A percentile compares a stretch with the other conserved stretches of the same genome.
Conservation (phyloP, 2,329 filamentous ascomycete genomes). For the Hymenotorrendiella dingleyae region DNA sequence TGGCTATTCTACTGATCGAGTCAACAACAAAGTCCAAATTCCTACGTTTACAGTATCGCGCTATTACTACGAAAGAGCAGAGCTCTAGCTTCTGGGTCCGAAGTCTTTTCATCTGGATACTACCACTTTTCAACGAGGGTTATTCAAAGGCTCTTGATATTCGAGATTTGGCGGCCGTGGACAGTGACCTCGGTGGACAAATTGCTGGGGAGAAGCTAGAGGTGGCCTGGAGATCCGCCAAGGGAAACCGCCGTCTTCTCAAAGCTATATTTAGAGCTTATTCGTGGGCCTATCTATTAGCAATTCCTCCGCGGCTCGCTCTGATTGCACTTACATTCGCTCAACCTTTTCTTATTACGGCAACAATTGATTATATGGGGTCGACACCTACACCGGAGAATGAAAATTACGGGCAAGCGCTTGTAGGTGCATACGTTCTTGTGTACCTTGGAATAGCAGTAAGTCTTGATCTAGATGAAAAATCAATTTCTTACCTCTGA, state of each 20-base stretch:
- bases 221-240: not conserved
- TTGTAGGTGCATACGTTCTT: conserved; percentile 18
- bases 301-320: conserved; percentile 20
- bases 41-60: too few species aligned
- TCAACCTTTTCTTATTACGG: conserved; percentile 21
- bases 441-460: conserved; percentile 21
- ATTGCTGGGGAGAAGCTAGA: not conserved
- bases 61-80: too few species aligned
- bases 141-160: conserved; percentile 27
- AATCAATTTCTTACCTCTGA: not conserved
- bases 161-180: conserved; percentile 25
- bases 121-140: conserved; percentile 30
- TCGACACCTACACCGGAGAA: conserved; percentile 1
- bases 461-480: too few species aligned
- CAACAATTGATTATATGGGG: conserved; percentile 11
- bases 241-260: too few species aligned
- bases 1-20: too few species aligned
- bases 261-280: conserved; percentile 15
- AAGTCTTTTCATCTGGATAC: conserved; percentile 35
- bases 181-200: conserved; percentile 4
- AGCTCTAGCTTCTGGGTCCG: too few species aligned
- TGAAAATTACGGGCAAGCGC: conserved; percentile 17
- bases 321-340: conserved; percentile 21
- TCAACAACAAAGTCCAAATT: too few species aligned
- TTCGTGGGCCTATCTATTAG: conserved; percentile 38